A percentile compares a stretch with the other conserved stretches of the same genome.
These are phyloP conservation scores for Coemansia sp. DNA, from an alignment of 192 early-diverging fungal species.

Conservation along the genomic window DNA sequence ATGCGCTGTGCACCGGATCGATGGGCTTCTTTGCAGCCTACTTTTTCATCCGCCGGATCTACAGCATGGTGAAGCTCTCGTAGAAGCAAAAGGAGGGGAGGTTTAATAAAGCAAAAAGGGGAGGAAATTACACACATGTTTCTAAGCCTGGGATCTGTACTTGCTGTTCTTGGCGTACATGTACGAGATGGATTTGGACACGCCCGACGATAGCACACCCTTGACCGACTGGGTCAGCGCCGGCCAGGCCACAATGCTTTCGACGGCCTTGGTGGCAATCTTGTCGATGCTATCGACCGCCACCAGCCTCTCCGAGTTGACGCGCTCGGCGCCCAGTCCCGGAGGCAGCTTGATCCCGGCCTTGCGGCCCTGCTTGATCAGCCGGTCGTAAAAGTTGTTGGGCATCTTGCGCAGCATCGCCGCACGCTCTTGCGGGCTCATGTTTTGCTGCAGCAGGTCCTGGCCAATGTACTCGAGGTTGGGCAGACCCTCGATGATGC, in stretches of 20 bases:
- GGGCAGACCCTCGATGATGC: conserved; percentile 47
- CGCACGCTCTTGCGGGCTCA: conserved; percentile 58
- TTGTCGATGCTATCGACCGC: conserved; percentile 29
- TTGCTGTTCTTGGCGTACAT: conserved; percentile 51
- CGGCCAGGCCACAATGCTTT: conserved; percentile 67
- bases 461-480: conserved; percentile 45
- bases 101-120: neutral
- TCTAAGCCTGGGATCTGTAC: conserved; percentile 11
- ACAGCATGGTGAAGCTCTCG: conserved; percentile 34
- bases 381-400: conserved; percentile 63
- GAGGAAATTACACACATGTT: neutral
- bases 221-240: conserved; percentile 89
- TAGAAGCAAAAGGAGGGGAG: too few species aligned
- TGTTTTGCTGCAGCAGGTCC: conserved; percentile 58
- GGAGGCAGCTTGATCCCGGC: conserved; percentile 29
- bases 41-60: conserved; percentile 45
- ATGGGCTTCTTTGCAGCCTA: conserved; percentile 52
- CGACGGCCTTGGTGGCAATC: conserved; percentile 51
- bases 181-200: conserved; percentile 60
- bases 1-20: conserved; percentile 49
- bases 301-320: conserved; percentile 33
- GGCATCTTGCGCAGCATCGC: conserved; percentile 78
- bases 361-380: conserved; percentile 47
- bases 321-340: conserved; percentile 17
- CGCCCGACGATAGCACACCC: conserved; percentile 86